A percentile compares a stretch with the other conserved stretches of the same genome.
Evolutionary conservation across 257 asterid genomes (phyloP).

Genomic region (Cynanchum wilfordii): DNA sequence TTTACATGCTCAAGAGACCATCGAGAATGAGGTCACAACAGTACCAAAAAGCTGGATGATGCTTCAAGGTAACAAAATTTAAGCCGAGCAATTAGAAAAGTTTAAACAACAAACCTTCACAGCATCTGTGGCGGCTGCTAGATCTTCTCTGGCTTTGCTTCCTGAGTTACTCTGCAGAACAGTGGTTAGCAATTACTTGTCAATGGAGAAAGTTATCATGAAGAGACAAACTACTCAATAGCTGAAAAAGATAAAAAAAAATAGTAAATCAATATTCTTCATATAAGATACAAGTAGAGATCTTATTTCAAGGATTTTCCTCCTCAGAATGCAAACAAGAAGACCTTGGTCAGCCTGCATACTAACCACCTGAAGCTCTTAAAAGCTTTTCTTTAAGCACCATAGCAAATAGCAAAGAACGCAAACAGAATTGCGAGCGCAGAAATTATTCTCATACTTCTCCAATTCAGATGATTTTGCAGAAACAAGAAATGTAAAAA

Average conservation of each 20-base stretch:
- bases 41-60: not conserved
- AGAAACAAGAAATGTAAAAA: not conserved
- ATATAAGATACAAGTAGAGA: not conserved
- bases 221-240: not conserved
- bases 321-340: not conserved
- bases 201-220: slow-evolving; percentile 9
- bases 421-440: not conserved
- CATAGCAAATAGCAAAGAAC: not conserved
- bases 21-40: slow-evolving; percentile 1
- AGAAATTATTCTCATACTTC: not conserved
- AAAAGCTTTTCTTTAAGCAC: not conserved
- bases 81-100: not conserved
- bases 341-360: not conserved
- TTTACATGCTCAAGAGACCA: slow-evolving; percentile 3
- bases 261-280: not conserved
- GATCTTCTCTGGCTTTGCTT: slow-evolving; percentile 95
- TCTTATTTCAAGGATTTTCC: not conserved
- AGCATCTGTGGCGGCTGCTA: slow-evolving; percentile 93
- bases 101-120: slow-evolving; percentile 57
- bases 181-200: slow-evolving; percentile 19
- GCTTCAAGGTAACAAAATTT: not conserved
- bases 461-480: not conserved
- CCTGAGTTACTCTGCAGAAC: slow-evolving; percentile 84
- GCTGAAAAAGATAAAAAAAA: not conserved
- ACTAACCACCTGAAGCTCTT: not conserved